phyloP scores from a whole-genome alignment of 164 flowering plant genomes.

The Dillenia suffruticosa region DNA sequence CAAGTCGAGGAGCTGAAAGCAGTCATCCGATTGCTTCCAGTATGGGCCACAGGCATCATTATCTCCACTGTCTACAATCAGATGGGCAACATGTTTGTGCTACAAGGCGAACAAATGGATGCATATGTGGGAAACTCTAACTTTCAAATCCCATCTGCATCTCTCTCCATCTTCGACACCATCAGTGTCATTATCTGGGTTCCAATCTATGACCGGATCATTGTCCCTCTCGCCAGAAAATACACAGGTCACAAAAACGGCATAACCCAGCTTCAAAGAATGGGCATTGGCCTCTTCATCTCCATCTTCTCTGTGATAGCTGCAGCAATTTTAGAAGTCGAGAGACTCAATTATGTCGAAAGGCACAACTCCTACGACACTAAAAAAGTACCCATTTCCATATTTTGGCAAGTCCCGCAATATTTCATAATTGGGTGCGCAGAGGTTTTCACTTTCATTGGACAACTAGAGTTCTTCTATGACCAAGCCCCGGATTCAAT shows the following conservation, averaged over 20 bases:
- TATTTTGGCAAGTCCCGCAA: conserved; percentile 75
- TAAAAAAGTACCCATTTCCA: conserved; percentile 35
- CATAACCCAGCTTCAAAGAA: conserved; percentile 64
- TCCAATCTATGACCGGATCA: conserved; percentile 47
- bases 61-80: conserved; percentile 54
- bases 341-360: conserved; percentile 36
- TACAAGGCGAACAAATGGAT: conserved; percentile 60
- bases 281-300: conserved; percentile 67
- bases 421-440: conserved; percentile 71
- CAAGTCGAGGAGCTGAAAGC: conserved; percentile 77
- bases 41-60: conserved; percentile 64
- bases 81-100: conserved; percentile 50
- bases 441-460: conserved; percentile 60
- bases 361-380: conserved; percentile 35
- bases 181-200: conserved; percentile 60
- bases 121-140: conserved; percentile 25
- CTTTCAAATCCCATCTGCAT: conserved; percentile 52
- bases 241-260: conserved; percentile 58
- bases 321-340: conserved; percentile 47
- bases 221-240: conserved; percentile 46
- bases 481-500: conserved; percentile 80
- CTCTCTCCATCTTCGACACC: conserved; percentile 58
- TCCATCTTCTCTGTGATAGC: conserved; percentile 52
- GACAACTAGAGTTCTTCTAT: conserved; percentile 76
- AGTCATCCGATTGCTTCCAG: conserved; percentile 49